Base-by-base conservation (phyloP, 169 alveolate genomes). In the Besnoitia besnoiti region DNA sequence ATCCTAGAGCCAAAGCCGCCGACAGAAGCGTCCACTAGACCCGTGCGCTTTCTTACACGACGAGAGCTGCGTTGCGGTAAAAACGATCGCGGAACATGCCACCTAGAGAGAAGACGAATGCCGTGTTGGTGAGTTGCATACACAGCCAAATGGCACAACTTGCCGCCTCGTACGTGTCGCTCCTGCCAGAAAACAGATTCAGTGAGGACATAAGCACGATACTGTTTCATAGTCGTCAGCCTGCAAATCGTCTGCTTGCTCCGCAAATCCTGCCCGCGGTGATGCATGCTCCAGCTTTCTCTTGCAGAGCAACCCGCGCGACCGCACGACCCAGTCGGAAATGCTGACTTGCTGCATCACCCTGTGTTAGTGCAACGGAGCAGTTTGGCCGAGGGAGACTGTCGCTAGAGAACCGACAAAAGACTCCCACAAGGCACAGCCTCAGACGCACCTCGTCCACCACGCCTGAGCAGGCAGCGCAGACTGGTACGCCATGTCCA, bases 141-240 rank as follows among this genome's bases (percentile, higher is more conserved):
- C 97, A 95, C 85, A 97, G 93, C 98, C 98, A 96, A 50, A 97
- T 91, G 62, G 97, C 95, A 35, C 96, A 93, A 24, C 97, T 92
- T 27, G 98, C 96, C 67, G 98, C 96, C 87, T 97, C 98, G 91
- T 96, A 97, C 91, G 97, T 97, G 95, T 97, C 98, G n/a, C 98
- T 94, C 94, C 97, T 96, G 95, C 47, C 47, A 33, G 91, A 55
- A 51, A 44, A 55, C 44, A 62, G 24, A 16, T 40, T 44, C 51
- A 51, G 40, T 44, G 46, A 85, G 7, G 80, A 39, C 84, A 85
- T 14, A 14, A 85, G 14, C 24, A 49, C 73, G 8, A 55, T 42
- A 5, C 59, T 85, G 8, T 80, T 40, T 51, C 61, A 51, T 51
- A 62, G 47, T 12, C n/a, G 30, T 1, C 42, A 16, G 21, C 30